phyloP scores from a whole-genome alignment of 108 stramenopile species.

The Nannochloropsis salina region DNA sequence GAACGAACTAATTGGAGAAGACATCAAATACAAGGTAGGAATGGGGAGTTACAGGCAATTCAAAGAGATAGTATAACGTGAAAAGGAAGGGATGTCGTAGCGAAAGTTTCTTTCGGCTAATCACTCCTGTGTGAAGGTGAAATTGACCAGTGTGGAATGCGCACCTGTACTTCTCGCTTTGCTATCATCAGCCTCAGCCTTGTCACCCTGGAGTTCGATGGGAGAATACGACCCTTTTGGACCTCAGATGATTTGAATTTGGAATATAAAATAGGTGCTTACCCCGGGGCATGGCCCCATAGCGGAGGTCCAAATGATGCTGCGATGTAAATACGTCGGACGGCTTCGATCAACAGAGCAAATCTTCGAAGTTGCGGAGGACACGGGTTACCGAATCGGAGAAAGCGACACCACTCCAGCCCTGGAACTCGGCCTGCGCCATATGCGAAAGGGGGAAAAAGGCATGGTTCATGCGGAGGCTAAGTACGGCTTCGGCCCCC shows the following conservation, averaged over 20 bases:
- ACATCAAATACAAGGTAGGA: conserved; percentile 1
- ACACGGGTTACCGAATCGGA: conserved; percentile 7
- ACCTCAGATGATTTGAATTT: no score
- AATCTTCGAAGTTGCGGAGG: background rate
- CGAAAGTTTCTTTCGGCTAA: no score
- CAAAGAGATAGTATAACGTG: no score
- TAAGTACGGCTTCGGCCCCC: conserved; percentile 4
- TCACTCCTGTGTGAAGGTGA: no score
- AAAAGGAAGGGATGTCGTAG: no score
- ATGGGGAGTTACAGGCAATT: no score
- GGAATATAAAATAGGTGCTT: background rate
- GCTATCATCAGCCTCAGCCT: no score
- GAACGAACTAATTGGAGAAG: conserved; percentile 7
- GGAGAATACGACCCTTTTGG: no score
- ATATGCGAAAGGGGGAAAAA: background rate
- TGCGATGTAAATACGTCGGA: background rate
- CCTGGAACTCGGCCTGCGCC: background rate
- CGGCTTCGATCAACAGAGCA: background rate
- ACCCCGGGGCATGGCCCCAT: background rate
- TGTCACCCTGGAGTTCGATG: no score
- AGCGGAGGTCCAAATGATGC: background rate
- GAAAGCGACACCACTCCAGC: background rate
- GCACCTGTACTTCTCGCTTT: no score
- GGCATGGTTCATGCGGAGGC: background rate
- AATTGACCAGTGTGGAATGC: no score